These are phyloP conservation scores for Cryomyces minteri DNA, from an alignment of 495 filamentous ascomycete genomes.

Conservation along the genomic window DNA sequence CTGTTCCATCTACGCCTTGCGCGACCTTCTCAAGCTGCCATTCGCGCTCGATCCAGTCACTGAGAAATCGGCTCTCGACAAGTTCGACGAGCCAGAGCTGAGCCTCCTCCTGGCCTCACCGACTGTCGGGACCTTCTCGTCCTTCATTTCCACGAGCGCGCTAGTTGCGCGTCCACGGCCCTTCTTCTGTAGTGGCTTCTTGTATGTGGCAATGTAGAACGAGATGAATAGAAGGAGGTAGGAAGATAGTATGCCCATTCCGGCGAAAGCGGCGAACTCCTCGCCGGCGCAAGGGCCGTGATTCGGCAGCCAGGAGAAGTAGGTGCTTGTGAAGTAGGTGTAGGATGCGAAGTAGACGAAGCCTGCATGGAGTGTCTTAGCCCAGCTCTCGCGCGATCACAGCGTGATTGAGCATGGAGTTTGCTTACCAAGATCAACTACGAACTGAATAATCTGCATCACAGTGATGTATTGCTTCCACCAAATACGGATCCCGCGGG, in stretches of 20 bases:
- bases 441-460: conserved; percentile 69
- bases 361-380: conserved; percentile 20
- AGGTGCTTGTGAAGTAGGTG: conserved; percentile 51
- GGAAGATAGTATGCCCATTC: conserved; percentile 76
- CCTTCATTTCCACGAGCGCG: conserved; percentile 26
- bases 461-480: conserved; percentile 86
- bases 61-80: conserved; percentile 2
- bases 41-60: conserved; percentile 1
- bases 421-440: conserved; percentile 55
- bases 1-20: conserved; percentile 9
- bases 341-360: conserved; percentile 27
- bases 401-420: background rate
- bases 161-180: conserved; percentile 18
- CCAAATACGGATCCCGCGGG: conserved; percentile 66
- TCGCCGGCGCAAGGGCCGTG: conserved; percentile 79
- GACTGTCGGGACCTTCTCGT: conserved; percentile 25
- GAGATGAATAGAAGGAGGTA: conserved; percentile 97
- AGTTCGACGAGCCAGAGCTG: background rate
- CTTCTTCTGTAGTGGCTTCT: conserved; percentile 36
- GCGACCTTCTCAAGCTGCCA: conserved; percentile 7
- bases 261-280: conserved; percentile 91
- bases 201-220: conserved; percentile 96
- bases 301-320: conserved; percentile 74
- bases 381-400: background rate
- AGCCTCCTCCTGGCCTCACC: conserved; percentile 18